A percentile compares a stretch with the other conserved stretches of the same genome.
Evolutionary conservation across 2,329 filamentous ascomycete species (phyloP).

Genomic region (Colletotrichum sp.): DNA sequence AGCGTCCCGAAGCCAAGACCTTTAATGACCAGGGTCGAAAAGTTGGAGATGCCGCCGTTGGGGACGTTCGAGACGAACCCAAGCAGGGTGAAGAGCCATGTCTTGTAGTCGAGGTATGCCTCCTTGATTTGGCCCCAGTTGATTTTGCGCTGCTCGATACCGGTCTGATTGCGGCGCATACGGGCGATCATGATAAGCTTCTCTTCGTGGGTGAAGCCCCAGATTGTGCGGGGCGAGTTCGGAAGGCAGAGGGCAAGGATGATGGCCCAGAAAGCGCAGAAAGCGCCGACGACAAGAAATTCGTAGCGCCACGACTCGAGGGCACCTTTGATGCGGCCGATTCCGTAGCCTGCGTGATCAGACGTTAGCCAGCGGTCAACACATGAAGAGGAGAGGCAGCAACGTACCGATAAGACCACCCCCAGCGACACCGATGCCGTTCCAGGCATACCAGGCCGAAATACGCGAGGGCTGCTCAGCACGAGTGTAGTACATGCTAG

Average conservation of each 20-base stretch:
- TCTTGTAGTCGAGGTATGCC: conserved; percentile 61
- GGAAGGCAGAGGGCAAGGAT: conserved; percentile 61
- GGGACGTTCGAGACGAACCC: conserved; percentile 57
- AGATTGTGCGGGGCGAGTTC: conserved; percentile 59
- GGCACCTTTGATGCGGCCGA: conserved; percentile 61
- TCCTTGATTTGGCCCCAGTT: conserved; percentile 60
- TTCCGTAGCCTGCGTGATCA: conserved; percentile 50
- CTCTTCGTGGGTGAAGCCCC: conserved; percentile 53
- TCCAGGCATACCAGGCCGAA: conserved; percentile 63
- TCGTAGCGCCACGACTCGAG: conserved; percentile 70
- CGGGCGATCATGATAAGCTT: conserved; percentile 60
- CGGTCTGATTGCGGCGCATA: conserved; percentile 61
- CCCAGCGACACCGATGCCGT: conserved; percentile 62
- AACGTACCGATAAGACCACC: conserved; percentile 48
- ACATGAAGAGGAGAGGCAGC: too few species aligned
- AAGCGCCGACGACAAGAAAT: conserved; percentile 65
- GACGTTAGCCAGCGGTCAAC: neutral
- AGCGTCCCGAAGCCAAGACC: conserved; percentile 56
- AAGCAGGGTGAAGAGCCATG: conserved; percentile 61
- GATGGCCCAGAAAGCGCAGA: conserved; percentile 64
- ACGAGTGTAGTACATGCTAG: conserved; percentile 68
- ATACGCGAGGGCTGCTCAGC: conserved; percentile 66
- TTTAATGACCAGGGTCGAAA: conserved; percentile 63
- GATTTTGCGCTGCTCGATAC: conserved; percentile 59
- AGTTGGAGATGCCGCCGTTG: conserved; percentile 66